phyloP scores from a whole-genome alignment of 352 stramenopile species.

The Globisporangium rhizosaccharum region DNA sequence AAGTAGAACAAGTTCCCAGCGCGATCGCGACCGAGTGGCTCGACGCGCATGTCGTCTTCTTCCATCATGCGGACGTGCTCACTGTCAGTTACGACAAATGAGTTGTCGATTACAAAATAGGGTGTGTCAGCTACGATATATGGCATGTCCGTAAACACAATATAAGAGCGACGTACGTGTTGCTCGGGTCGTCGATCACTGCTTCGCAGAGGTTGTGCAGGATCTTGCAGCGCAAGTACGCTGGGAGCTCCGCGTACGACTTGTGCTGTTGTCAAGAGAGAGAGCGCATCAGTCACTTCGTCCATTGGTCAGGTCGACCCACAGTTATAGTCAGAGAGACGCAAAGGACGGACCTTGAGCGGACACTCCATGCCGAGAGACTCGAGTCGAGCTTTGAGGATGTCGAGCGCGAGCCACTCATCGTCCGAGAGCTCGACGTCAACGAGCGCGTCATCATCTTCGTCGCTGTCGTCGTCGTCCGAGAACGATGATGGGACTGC shows the following conservation, averaged over 20 bases:
- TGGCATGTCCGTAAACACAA: constrained; percentile 1
- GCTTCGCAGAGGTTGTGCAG: constrained; percentile 78
- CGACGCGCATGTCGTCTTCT: constrained; percentile 75
- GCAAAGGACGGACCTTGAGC: constrained; percentile 31
- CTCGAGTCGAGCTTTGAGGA: constrained; percentile 49
- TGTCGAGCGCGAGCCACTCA: constrained; percentile 67
- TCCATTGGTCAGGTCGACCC: background rate
- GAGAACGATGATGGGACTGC: constrained; percentile 57
- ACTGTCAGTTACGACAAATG: constrained; percentile 17
- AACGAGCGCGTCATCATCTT: constrained; percentile 30
- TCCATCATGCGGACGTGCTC: constrained; percentile 86
- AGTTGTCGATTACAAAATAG: background rate
- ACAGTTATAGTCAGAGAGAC: background rate
- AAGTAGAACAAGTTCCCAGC: constrained; percentile 77
- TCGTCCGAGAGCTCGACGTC: constrained; percentile 78
- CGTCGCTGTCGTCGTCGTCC: constrained; percentile 53
- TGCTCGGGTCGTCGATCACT: constrained; percentile 68
- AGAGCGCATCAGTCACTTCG: constrained; percentile 1
- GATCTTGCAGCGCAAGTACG: constrained; percentile 74
- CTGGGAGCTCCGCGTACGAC: constrained; percentile 65
- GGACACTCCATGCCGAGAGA: constrained; percentile 45
- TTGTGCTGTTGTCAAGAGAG: constrained; percentile 40
- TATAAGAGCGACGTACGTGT: constrained; percentile 49
- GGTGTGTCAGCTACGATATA: background rate
- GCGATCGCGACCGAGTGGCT: constrained; percentile 69